Evolutionary conservation across 2,329 filamentous ascomycete genomes (phyloP), one percentile per base, ranked within the genome.

Genomic region (Didymella sp.): DNA sequence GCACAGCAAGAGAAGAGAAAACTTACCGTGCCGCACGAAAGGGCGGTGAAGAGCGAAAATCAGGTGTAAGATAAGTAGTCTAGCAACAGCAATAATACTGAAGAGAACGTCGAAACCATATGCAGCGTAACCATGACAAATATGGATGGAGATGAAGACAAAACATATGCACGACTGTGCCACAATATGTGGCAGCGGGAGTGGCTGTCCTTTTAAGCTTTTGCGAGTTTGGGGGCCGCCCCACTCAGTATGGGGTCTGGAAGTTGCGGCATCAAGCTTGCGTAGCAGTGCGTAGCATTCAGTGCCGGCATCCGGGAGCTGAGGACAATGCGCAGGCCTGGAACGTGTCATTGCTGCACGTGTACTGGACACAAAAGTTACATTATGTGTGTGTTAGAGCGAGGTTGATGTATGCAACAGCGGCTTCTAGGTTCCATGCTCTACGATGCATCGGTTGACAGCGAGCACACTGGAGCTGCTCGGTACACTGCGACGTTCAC

Each of bases 151-250:
- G n/a, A 35, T 12, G 31, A 35, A 35, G 8, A 9, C 9, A 27
- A 19, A 31, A 15, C 8, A 43, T 12, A 9, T 44, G 12, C n/a
- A 44, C 13, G 31, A 19, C 22, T 44, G 49, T 31, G 49, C 49
- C 49, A 44, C 40, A 51, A 19, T 27, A 1, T 37, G 49, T 51
- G 49, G 49, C 49, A 44, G 38, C 15, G 48, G 48, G 8, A 51
- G 49, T 51, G 49, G 41, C 49, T 24, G 41, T 38, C 49, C 35
- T 44, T 51, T 44, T 51, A 44, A 51, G 31, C 40, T 38, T 50
- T 37, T 41, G 38, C 38, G 22, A 41, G 13, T n/a, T 41, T 25
- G 19, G 38, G 38, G 38, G 21, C 38, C 12, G 38, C 38, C 38
- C 38, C 38, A 41, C 38, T 15, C 22, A n/a, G 3, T 40, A n/a